Evolutionary conservation across 768 basidiomycete species (phyloP).

Genomic region (Trametes cingulata): DNA sequence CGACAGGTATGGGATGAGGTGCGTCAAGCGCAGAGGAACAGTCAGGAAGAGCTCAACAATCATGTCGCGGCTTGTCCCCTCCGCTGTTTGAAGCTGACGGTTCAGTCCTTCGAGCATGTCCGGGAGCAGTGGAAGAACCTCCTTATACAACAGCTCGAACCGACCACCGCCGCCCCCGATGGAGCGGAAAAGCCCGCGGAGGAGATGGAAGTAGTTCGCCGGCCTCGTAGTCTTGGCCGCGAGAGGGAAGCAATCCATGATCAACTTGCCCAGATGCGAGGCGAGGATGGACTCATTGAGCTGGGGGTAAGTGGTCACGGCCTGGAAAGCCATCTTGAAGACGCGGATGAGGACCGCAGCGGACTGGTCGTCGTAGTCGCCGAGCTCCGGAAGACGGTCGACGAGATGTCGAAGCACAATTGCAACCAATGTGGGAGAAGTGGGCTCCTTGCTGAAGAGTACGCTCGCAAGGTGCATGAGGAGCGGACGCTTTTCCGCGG

Average conservation of each 20-base stretch:
- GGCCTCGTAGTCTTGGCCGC: slow-evolving; percentile 91
- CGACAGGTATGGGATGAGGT: slow-evolving; percentile 90
- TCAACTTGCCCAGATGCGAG: slow-evolving; percentile 85
- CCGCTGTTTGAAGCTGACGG: slow-evolving; percentile 82
- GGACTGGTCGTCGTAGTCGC: slow-evolving; percentile 79
- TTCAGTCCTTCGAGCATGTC: slow-evolving; percentile 97
- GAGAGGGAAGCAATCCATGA: slow-evolving; percentile 95
- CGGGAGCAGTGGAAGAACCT: slow-evolving; percentile 92
- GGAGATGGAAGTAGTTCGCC: slow-evolving; percentile 88
- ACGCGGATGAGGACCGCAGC: slow-evolving; percentile 85
- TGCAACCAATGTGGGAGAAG: slow-evolving; percentile 79
- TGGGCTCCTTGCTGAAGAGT: slow-evolving; percentile 76
- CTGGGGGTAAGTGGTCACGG: slow-evolving; percentile 71
- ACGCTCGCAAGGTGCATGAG: slow-evolving; percentile 84
- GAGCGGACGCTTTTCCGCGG: slow-evolving; percentile 70
- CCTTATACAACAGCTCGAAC: slow-evolving; percentile 93
- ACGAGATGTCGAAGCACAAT: slow-evolving; percentile 89
- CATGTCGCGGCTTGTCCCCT: slow-evolving; percentile 83
- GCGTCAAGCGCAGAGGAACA: slow-evolving; percentile 91
- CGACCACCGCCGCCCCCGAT: slow-evolving; percentile 91
- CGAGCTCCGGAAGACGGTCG: slow-evolving; percentile 76
- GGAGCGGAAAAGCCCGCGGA: slow-evolving; percentile 89
- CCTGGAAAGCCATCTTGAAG: slow-evolving; percentile 94
- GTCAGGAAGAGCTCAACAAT: slow-evolving; percentile 97
- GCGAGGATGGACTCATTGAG: slow-evolving; percentile 93